Conservation (phyloP, 306 rosid species). For the Lathyrus sativus region DNA sequence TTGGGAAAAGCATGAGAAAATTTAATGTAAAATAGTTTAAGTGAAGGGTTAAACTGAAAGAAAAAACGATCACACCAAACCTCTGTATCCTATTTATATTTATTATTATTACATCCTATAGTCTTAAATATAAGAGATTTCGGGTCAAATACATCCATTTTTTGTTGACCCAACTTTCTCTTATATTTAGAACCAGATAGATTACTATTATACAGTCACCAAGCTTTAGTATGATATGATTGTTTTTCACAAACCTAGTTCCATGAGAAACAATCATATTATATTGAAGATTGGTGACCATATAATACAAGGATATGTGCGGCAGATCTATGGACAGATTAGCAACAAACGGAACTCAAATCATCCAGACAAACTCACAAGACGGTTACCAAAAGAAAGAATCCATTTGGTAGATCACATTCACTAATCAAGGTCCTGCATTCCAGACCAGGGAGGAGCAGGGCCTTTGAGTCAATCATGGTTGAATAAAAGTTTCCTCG, state of each 20-base stretch:
- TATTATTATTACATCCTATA: too few species aligned
- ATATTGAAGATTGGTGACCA: slow-evolving; percentile 12
- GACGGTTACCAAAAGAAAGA: slow-evolving; percentile 25
- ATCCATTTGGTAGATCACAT: slow-evolving; percentile 16
- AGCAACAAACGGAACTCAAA: slow-evolving; percentile 13
- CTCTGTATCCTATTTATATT: too few species aligned
- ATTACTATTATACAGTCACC: neutral
- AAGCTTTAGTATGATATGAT: neutral
- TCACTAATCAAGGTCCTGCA: slow-evolving; percentile 29
- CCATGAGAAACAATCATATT: slow-evolving; percentile 8
- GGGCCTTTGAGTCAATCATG: slow-evolving; percentile 20
- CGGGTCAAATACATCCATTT: too few species aligned
- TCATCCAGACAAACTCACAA: slow-evolving; percentile 21
- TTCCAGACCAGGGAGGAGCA: slow-evolving; percentile 30
- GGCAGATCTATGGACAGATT: slow-evolving; percentile 25
- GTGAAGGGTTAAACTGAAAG: neutral
- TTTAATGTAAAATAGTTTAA: neutral
- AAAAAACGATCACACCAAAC: neutral
- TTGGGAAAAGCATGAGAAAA: neutral
- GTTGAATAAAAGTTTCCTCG: slow-evolving; percentile 36
- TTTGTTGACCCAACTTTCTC: too few species aligned
- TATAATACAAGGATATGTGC: slow-evolving; percentile 11
- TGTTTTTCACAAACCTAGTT: neutral
- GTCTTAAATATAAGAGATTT: too few species aligned
- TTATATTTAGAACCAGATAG: too few species aligned